Percentiles rank a stretch among this genome's conserved stretches.
These are phyloP conservation scores for Thielaviopsis ethacetica DNA, from an alignment of 2,329 filamentous ascomycete species.

Conservation along the genomic window DNA sequence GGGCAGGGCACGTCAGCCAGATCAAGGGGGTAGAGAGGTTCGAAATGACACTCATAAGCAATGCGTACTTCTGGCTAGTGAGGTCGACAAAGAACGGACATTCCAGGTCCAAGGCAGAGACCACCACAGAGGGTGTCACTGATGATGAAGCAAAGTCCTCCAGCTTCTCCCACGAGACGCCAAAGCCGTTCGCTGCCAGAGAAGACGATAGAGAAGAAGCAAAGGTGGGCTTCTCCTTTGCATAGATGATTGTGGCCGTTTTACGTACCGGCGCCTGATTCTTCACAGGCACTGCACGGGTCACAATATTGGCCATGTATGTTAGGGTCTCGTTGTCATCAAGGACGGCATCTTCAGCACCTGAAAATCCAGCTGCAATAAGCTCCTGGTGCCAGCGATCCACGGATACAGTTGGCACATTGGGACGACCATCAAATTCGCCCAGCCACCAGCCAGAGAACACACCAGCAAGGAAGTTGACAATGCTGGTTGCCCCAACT, in stretches of 20 bases:
- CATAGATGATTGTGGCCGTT: not conserved
- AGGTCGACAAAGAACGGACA: not conserved
- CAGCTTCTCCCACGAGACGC: not conserved
- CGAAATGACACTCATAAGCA: not conserved
- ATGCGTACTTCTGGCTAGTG: not conserved
- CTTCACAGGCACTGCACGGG: not conserved
- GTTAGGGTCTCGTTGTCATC: constrained; percentile 12
- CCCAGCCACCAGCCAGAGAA: constrained; percentile 23
- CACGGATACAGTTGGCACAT: constrained; percentile 16
- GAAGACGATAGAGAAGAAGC: not conserved
- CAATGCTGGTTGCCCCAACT: constrained; percentile 13
- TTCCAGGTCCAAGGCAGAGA: not conserved
- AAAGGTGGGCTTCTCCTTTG: not conserved
- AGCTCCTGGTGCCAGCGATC: constrained; percentile 18
- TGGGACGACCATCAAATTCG: constrained; percentile 15
- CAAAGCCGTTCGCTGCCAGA: not conserved
- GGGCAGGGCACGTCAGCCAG: not conserved
- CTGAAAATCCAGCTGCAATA: constrained; percentile 16
- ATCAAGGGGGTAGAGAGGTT: not conserved
- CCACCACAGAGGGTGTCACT: not conserved
- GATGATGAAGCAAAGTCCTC: not conserved
- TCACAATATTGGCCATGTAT: not conserved
- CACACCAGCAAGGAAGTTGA: constrained; percentile 18
- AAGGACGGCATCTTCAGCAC: constrained; percentile 14
- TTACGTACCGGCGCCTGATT: not conserved